phyloP scores from a whole-genome alignment of 1,284 basidiomycete species.

The Cystobasidium sp. region DNA sequence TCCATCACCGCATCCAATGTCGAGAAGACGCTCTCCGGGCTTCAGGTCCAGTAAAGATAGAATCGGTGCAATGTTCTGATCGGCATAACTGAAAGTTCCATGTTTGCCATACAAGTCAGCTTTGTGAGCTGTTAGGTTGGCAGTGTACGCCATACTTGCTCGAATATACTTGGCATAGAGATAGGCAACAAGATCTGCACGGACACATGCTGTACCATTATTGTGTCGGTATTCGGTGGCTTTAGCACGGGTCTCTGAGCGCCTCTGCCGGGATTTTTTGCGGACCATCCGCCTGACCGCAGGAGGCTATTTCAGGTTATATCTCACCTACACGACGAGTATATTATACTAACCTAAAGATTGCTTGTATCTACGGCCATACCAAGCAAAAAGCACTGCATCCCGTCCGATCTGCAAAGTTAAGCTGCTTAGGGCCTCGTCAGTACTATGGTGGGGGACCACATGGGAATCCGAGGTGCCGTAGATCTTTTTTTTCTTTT shows the following conservation, averaged over 20 bases:
- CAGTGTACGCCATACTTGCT: conserved; percentile 23
- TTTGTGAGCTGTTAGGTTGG: conserved; percentile 36
- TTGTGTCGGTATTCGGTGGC: too few relatives aligned
- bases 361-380: conserved; percentile 26
- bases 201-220: too few relatives aligned
- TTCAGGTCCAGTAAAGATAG: conserved; percentile 67
- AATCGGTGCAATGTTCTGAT: conserved; percentile 67
- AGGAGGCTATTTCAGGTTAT: too few relatives aligned
- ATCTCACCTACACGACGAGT: background rate
- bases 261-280: too few relatives aligned
- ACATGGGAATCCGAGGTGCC: conserved; percentile 38
- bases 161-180: background rate
- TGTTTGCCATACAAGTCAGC: conserved; percentile 62
- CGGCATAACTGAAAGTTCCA: conserved; percentile 71
- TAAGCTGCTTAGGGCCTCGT: conserved; percentile 39
- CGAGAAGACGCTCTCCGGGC: conserved; percentile 71
- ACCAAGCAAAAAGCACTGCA: conserved; percentile 41
- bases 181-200: too few relatives aligned
- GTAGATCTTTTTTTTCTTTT: conserved; percentile 29
- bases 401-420: conserved; percentile 42
- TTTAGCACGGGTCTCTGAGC: too few relatives aligned
- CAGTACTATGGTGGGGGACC: conserved; percentile 40
- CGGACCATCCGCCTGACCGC: too few relatives aligned
- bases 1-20: conserved; percentile 81
- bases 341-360: background rate